These are phyloP conservation scores for Rubroboletus pulcherrimus DNA, from an alignment of 768 basidiomycete species.

Conservation along the genomic window DNA sequence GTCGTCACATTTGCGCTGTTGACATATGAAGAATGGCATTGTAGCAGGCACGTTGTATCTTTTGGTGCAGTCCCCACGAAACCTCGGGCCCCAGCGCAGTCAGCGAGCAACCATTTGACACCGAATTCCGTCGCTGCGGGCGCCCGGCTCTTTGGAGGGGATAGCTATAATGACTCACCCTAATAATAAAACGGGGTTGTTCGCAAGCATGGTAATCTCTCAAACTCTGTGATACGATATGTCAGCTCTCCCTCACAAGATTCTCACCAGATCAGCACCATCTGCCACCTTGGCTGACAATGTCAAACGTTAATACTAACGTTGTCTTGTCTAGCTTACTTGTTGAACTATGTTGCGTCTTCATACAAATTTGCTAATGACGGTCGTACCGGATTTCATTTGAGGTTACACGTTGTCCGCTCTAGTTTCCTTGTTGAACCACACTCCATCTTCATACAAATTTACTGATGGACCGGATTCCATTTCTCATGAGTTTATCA, in stretches of 20 bases:
- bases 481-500: neutral
- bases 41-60: neutral
- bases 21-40: neutral
- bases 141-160: neutral
- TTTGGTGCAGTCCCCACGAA: neutral
- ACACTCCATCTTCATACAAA: neutral
- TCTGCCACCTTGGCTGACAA: neutral
- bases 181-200: neutral
- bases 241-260: neutral
- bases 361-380: neutral
- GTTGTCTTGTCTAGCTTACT: neutral
- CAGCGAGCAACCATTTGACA: neutral
- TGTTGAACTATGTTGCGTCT: neutral
- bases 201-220: neutral
- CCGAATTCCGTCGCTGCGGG: neutral
- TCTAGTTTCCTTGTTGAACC: conserved; percentile 1
- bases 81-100: neutral
- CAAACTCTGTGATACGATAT: neutral
- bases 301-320: conserved; percentile 11
- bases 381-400: neutral
- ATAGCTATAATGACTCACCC: neutral
- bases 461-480: neutral
- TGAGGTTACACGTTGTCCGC: neutral
- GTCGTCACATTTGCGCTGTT: too few relatives aligned
- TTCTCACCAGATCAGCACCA: neutral